These are phyloP conservation scores for Trichoderma sp. DNA, from an alignment of 2,329 filamentous ascomycete genomes.

Conservation along the genomic window DNA sequence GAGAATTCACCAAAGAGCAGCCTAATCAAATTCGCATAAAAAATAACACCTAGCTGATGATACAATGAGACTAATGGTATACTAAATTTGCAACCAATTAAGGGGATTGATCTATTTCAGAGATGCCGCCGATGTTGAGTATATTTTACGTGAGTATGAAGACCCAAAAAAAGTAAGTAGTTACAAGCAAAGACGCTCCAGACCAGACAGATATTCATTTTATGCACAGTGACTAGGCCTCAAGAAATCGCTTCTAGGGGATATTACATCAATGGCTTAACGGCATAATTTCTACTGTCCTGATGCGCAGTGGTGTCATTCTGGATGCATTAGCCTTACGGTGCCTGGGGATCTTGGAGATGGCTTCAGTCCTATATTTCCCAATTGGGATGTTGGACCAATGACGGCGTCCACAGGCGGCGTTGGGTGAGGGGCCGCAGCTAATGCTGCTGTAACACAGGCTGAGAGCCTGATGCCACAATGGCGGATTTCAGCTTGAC, in stretches of 20 bases:
- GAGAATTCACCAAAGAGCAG: not conserved
- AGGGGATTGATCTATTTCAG: not conserved
- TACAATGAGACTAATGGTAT: not conserved
- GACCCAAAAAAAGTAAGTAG: not conserved
- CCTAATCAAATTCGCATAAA: not conserved
- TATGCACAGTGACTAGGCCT: fast-evolving
- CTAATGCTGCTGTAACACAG: not conserved
- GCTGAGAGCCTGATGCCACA: not conserved
- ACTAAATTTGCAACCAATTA: not conserved
- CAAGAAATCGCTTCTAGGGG: not conserved
- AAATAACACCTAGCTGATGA: not conserved
- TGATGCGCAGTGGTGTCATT: not conserved
- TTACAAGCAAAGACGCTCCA: not conserved
- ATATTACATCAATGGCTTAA: not conserved
- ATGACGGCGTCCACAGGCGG: not conserved
- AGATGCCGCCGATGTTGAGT: not conserved
- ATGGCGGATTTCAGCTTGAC: not conserved
- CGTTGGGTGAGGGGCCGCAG: conserved; percentile 9
- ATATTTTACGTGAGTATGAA: not conserved
- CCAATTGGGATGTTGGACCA: conserved; percentile 11
- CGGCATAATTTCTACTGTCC: not conserved
- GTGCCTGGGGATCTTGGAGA: not conserved
- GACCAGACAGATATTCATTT: not conserved
- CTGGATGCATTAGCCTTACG: not conserved
- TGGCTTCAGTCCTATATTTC: conserved; percentile 8